Evolutionary conservation across 1,139 yeast species (phyloP), one percentile per base, ranked within the genome.

Genomic region (Nakaseomyces nivariensis): DNA sequence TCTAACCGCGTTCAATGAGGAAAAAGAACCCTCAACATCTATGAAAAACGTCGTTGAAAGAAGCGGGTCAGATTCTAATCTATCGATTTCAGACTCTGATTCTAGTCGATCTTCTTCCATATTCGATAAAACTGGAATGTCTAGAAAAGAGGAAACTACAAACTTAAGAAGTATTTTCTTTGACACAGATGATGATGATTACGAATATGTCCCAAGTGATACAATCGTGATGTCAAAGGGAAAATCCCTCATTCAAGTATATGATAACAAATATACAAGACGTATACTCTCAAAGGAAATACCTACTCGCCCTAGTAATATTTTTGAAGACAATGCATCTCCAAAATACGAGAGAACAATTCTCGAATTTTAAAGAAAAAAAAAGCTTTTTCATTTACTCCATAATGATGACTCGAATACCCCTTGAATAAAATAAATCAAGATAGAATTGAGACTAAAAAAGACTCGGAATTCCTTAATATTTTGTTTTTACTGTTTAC

Each of bases 101-200:
- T 48, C 49, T 6, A 56, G 60, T 33, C 47, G 48, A 10, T 49
- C 49, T 4, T 58, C 61, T 2, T 58, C 61, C 2, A 47, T 58
- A 1, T 58, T 57, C 11, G 29, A 24, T 7, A 38, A 11, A 25
- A 25, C 11, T 5, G 17, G 31, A 38, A 37, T 6, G 8, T 5
- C 25, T 7, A 17, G 10, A 6, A 37, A 22, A 6, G 40, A 37
- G 4, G 40, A 37, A 22, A 13, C 13, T n/a, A 37, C 40, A 7
- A 17, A 37, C 4, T 25, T 37, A 8, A 37, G 40, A 10, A 17
- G 40, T 37, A 37, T 22, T 13, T 37, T 37, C 26, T 37, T 37
- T 4, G 13, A 37, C 4, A 37, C 11, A 6, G 25, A 37, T 37
- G 40, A 37, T 25, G 40, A 37, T 37, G 40, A 37, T 13, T 29